phyloP scores from a whole-genome alignment of 208 protist genomes.

The Crithidia expoeki region DNA sequence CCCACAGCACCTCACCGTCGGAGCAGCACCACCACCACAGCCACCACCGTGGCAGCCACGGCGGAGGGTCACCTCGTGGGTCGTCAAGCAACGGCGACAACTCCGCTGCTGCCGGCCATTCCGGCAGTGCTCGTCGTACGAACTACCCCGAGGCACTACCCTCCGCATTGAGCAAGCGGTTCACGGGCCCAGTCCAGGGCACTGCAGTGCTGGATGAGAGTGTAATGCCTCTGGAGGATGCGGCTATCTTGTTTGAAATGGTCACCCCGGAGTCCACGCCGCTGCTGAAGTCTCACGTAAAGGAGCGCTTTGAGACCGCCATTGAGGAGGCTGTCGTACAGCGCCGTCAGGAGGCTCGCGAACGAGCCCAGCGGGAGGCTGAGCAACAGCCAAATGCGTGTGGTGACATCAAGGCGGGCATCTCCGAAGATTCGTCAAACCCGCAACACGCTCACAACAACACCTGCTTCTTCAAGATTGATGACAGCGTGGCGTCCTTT shows the following conservation, averaged over 20 bases:
- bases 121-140: background rate
- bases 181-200: conserved; percentile 22
- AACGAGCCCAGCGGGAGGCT: background rate
- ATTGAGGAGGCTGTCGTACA: conserved; percentile 2
- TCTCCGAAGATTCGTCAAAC: background rate
- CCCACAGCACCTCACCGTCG: background rate
- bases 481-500: background rate
- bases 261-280: conserved; percentile 19
- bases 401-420: background rate
- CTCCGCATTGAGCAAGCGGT: conserved; percentile 7
- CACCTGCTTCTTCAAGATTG: conserved; percentile 14
- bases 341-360: background rate
- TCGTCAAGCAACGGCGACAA: background rate
- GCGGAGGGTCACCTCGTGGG: background rate
- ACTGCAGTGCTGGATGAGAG: conserved; percentile 31
- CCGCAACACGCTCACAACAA: background rate
- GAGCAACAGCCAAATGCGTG: background rate
- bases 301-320: conserved; percentile 27
- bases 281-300: conserved; percentile 16
- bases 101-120: background rate
- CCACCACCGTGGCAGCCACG: conserved; percentile 3
- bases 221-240: conserved; percentile 13
- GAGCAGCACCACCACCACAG: background rate
- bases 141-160: conserved; percentile 28
- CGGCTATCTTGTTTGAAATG: conserved; percentile 14